Conservation (phyloP, 495 filamentous ascomycete genomes). For the Podospora fimiseda region DNA sequence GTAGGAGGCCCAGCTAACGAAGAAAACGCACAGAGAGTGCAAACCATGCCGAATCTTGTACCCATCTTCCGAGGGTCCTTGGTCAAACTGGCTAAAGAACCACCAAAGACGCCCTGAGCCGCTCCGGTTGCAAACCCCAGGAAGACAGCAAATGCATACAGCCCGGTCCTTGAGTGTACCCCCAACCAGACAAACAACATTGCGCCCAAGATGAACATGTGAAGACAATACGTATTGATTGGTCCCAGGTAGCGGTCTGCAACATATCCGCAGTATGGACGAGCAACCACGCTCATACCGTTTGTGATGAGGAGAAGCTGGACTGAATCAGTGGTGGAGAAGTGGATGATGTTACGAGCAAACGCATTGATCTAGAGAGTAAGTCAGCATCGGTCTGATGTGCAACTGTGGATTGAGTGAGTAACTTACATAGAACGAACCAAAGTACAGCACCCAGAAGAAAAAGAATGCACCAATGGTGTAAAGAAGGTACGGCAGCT, state of each 20-base stretch:
- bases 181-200: slow-evolving; percentile 36
- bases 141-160: slow-evolving; percentile 38
- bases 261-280: slow-evolving; percentile 33
- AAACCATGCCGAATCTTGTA: slow-evolving; percentile 40
- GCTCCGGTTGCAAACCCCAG: slow-evolving; percentile 36
- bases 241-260: slow-evolving; percentile 35
- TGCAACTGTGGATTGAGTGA: too few species aligned
- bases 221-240: slow-evolving; percentile 33
- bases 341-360: slow-evolving; percentile 34
- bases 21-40: slow-evolving; percentile 33
- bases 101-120: slow-evolving; percentile 33
- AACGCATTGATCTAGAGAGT: slow-evolving; percentile 31
- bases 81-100: slow-evolving; percentile 35
- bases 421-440: slow-evolving; percentile 39
- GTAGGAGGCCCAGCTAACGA: slow-evolving; percentile 39
- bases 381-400: not conserved
- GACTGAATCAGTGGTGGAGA: slow-evolving; percentile 34
- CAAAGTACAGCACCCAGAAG: slow-evolving; percentile 42
- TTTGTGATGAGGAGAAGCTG: slow-evolving; percentile 39
- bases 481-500: slow-evolving; percentile 35
- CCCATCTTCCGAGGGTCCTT: slow-evolving; percentile 38
- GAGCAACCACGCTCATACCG: slow-evolving; percentile 32
- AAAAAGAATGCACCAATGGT: slow-evolving; percentile 32
- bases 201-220: slow-evolving; percentile 24
- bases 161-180: slow-evolving; percentile 27